These are phyloP conservation scores for Oryza punctata DNA, from an alignment of 176 grass and related monocot species.

Conservation along the genomic window DNA sequence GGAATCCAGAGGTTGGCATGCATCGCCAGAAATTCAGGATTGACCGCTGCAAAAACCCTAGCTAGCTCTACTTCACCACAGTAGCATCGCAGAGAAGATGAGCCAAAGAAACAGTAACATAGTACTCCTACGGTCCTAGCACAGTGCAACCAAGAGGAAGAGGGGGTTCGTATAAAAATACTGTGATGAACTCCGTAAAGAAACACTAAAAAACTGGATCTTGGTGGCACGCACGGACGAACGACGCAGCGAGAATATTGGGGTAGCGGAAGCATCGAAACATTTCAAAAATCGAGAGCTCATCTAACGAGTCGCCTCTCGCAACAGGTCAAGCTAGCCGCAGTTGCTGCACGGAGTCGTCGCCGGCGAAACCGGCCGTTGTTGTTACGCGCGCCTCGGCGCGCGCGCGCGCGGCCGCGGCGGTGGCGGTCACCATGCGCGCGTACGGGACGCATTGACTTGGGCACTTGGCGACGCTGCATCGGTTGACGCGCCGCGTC, in stretches of 20 bases:
- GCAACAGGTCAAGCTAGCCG: constrained; percentile 5
- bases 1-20: neutral
- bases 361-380: constrained; percentile 6
- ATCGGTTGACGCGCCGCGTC: neutral
- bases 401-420: neutral
- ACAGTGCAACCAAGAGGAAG: neutral
- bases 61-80: neutral
- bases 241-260: neutral
- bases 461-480: neutral
- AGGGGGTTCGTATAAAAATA: neutral
- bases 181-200: neutral
- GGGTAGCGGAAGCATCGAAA: constrained; percentile 33
- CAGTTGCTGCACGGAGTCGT: neutral
- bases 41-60: constrained; percentile 36
- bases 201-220: constrained; percentile 46
- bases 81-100: neutral
- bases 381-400: constrained; percentile 9
- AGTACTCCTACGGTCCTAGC: neutral
- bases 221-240: constrained; percentile 3
- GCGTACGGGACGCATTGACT: constrained; percentile 35
- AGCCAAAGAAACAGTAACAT: neutral
- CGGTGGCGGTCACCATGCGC: too few relatives aligned
- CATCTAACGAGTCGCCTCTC: neutral
- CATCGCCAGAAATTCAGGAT: constrained; percentile 4
- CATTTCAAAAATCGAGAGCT: neutral